Percentiles rank a stretch among this genome's conserved stretches.
phyloP scores from a whole-genome alignment of 495 filamentous ascomycete genomes.

The Glutinoglossum americanum region DNA sequence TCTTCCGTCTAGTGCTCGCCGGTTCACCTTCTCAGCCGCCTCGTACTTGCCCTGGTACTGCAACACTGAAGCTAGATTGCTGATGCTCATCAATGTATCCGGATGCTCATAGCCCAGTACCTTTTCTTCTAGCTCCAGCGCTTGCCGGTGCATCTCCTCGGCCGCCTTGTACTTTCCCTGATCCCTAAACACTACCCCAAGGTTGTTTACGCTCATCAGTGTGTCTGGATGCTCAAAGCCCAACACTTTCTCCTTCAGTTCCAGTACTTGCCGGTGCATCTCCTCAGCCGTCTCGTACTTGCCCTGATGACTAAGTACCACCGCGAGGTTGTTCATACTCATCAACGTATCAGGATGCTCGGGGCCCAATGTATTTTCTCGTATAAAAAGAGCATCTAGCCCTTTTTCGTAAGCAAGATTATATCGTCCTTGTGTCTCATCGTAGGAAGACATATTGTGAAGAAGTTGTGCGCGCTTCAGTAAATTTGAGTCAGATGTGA shows the following conservation, averaged over 20 bases:
- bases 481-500: neutral
- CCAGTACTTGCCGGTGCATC: neutral
- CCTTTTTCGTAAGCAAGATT: neutral
- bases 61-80: neutral
- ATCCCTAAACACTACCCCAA: no score
- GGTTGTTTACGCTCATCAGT: neutral
- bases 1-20: no score
- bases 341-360: neutral
- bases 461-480: neutral
- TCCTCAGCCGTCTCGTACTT: no score
- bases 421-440: neutral
- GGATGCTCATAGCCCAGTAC: neutral
- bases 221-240: neutral
- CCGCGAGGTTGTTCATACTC: no score
- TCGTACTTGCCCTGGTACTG: no score
- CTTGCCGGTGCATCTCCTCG: neutral
- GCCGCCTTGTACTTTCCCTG: neutral
- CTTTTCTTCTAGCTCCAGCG: no score
- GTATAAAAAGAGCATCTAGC: neutral
- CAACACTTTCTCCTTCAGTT: neutral
- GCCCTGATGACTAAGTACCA: no score
- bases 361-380: neutral
- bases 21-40: no score
- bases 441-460: neutral
- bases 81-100: neutral